Base-by-base conservation (phyloP, 2,329 filamentous ascomycete genomes). In the Colletotrichum falcatum region DNA sequence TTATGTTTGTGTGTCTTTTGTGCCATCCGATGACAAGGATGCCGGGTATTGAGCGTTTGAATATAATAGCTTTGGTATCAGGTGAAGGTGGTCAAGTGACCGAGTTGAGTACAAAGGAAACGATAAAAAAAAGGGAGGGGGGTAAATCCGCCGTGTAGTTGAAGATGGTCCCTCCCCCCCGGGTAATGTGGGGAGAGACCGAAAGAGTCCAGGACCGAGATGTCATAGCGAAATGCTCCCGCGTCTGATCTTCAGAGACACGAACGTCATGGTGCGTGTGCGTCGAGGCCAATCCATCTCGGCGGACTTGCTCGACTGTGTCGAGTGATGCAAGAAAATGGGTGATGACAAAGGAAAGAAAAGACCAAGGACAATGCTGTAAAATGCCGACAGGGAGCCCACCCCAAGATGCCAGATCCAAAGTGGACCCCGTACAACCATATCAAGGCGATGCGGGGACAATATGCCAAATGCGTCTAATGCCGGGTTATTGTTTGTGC, bases 381-480 rank as follows among this genome's bases (percentile, higher is more conserved):
- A 64, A 61, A 73, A 72, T 72, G 70, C 69, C 55, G 63, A 61
- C 54, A 63, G 71, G 30, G 61, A 73, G 71, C 68, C 68, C 72
- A 65, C 65, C 48, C 69, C 65, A 66, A 72, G 72, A 75, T 74
- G 66, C 73, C 72, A 68, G 73, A 76, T 76, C 76, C 75, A 76
- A 75, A 72, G 73, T 74, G 71, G 70, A 69, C 63, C 65, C 71
- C 73, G 71, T 73, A 75, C 74, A 72, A 71, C 66, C 66, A 75
- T 73, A 66, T 69, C 66, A 72, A 74, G 75, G 72, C 63, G 61
- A 65, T 73, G 72, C 71, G 39, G 68, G 44, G 67, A 74, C 74
- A 69, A 68, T 75, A 77, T 75, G 74, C 75, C 74, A 76, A 61
- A 76, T 77, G 75, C 73, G 73, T 76, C 72, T 76, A 73, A 72